Base-by-base conservation (phyloP, 495 filamentous ascomycete species). In the Niebla homalea region DNA sequence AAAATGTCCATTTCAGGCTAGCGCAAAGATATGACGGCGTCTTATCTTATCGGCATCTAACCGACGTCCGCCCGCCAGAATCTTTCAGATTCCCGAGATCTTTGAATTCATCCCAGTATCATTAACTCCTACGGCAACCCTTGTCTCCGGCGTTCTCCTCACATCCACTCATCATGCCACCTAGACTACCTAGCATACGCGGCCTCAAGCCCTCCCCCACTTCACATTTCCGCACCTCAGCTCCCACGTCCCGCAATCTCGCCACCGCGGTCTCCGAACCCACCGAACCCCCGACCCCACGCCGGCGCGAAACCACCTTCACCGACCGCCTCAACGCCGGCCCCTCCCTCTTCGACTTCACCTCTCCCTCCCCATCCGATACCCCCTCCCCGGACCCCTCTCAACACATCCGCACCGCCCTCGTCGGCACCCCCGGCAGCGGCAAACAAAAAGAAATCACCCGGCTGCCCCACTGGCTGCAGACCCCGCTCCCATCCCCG, bases 391-490 rank as follows among this genome's bases (percentile, higher is more conserved):
- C 79, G 3, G 66, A 75, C 2, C 55, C 65, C 23, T 70, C 75
- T 58, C 75, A 81, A 22, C 72, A 81, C 14, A 76, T 88, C 49
- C 71, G 70, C 46, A 94, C 80, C n/a, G 90, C 81, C 41, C 75
- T 84, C 61, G 86, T 89, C 60, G 88, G 85, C 29, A 87, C 85
- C 10, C 79, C 79, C 48, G 85, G 86, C 50, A 32, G 29, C 7
- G 66, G 69, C 50, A 87, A 80, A 73, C 77, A 78, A 64, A 88
- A 82, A 67, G 82, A 85, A 68, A 89, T 95, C 66, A 94, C 89
- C 37, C 80, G 93, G 15, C 71, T 98, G 22, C 92, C 92, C 32
- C 77, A 82, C 49, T 98, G 92, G 92, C 77, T 98, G 49, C 96
- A 97, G 71, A 97, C 90, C 0, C 85, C 89, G 2, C 89, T 98